phyloP scores from a whole-genome alignment of 2,329 filamentous ascomycete genomes.

The Scorias spongiosa region DNA sequence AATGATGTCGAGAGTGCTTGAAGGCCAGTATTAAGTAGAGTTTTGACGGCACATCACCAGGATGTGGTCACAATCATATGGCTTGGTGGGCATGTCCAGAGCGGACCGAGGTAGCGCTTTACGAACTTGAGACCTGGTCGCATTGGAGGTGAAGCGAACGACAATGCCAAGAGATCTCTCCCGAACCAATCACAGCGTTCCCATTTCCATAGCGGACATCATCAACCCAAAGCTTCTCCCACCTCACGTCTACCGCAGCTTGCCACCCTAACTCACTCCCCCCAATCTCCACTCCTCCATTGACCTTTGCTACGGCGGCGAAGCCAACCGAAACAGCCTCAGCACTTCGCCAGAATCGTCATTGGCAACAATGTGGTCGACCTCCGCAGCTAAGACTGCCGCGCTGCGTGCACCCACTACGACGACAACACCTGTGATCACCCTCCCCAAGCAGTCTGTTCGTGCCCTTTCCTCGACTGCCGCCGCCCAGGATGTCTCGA shows the following conservation, averaged over 20 bases:
- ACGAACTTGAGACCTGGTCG: too few species aligned
- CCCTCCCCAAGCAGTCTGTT: slow-evolving; percentile 15
- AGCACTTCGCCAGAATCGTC: slow-evolving; percentile 2
- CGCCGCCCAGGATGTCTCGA: slow-evolving; percentile 17
- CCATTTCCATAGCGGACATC: background rate
- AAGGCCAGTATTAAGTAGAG: too few species aligned
- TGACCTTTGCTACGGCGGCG: slow-evolving; percentile 3
- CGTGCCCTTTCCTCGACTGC: slow-evolving; percentile 17
- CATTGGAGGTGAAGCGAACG: too few species aligned
- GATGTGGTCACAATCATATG: too few species aligned
- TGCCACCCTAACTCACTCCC: slow-evolving; percentile 4
- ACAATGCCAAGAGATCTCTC: background rate
- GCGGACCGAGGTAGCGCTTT: too few species aligned
- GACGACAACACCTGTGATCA: background rate
- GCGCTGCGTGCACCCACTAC: slow-evolving; percentile 13
- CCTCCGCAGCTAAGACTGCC: slow-evolving; percentile 15
- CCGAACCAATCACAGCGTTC: background rate
- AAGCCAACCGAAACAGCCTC: slow-evolving; percentile 2
- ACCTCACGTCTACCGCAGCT: background rate
- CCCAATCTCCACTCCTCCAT: slow-evolving; percentile 1
- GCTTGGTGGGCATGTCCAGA: too few species aligned
- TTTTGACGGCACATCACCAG: too few species aligned
- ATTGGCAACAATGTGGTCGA: slow-evolving; percentile 15
- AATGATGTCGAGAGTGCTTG: too few species aligned
- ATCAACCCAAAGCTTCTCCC: slow-evolving; percentile 2